Evolutionary conservation across 1,284 basidiomycete species (phyloP), one percentile per base, ranked within the genome.

Genomic region (Inonotus hispidus): DNA sequence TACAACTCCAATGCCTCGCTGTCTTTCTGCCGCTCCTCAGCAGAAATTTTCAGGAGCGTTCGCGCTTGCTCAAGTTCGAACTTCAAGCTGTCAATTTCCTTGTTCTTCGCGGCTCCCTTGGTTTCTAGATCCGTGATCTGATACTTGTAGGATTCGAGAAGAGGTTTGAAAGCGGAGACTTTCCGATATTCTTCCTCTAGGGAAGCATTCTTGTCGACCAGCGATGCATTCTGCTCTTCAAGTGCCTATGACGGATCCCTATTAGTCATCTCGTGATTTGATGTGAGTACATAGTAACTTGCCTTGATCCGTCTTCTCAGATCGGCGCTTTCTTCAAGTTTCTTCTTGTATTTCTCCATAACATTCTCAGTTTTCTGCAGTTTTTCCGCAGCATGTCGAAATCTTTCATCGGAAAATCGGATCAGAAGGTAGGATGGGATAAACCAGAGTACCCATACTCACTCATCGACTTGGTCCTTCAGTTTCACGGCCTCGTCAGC

Each of bases 321-420:
- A 67, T 95, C 92, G 2, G 92, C 92, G 3, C 89, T 86, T 71
- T 98, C 96, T 68, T 98, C 96, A 3, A 98, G 81, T 75, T 98
- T 98, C 81, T 94, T 96, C 79, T 96, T 96, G 77, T 98, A 97
- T 74, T 98, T 99, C 74, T 98, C 95, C 82, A 98, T 93, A 37
- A 96, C 95, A 68, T 96, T 96, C 73, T 98, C 96, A 5, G 88
- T 91, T 78, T 96, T 98, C 69, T 93, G 89, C 37, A 95, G 77
- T 64, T 88, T 91, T 68, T 98, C 96, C 2, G 92, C 90, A 3
- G 92, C 88, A 74, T 97, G 94, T 23, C 89, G 88, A 67, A 90
- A 90, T 70, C 92, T 94, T 53, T 19, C 19, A 2, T 25, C 19
- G 13, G 23, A 27, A 16, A 37, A n/a, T 11, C 16, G 21, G 23